These are phyloP conservation scores for Kurtzmaniella fragi DNA, from an alignment of 805 yeast species.

Conservation along the genomic window DNA sequence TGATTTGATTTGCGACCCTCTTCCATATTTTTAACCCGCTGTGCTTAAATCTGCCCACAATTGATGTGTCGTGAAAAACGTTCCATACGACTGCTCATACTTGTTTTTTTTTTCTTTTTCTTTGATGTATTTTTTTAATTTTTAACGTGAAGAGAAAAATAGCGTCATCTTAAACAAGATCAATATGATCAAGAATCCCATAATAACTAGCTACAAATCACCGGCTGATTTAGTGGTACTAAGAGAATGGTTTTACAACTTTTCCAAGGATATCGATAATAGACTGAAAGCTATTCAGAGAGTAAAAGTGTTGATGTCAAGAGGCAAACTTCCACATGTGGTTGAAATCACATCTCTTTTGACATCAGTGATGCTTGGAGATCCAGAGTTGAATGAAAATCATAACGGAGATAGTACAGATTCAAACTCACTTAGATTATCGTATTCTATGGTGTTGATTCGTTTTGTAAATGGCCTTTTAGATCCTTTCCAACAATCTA, in stretches of 20 bases:
- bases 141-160: too few species aligned
- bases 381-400: conserved; percentile 18
- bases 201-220: conserved; percentile 20
- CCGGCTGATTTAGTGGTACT: conserved; percentile 41
- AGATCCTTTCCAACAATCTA: conserved; percentile 81
- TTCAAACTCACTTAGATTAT: conserved; percentile 37
- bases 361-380: conserved; percentile 44
- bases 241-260: conserved; percentile 49
- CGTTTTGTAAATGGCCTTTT: conserved; percentile 87
- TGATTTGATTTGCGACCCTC: too few species aligned
- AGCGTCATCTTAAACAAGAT: neutral
- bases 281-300: conserved; percentile 45
- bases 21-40: too few species aligned
- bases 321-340: conserved; percentile 69
- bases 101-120: too few species aligned
- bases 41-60: too few species aligned
- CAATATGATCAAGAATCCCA: conserved; percentile 5
- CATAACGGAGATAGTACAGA: conserved; percentile 14
- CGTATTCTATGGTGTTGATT: conserved; percentile 70
- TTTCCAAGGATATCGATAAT: conserved; percentile 17
- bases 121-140: too few species aligned
- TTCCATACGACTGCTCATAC: too few species aligned
- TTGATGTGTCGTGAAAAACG: too few species aligned
- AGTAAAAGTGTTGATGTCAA: conserved; percentile 49
- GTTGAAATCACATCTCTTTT: conserved; percentile 61